phyloP scores from a whole-genome alignment of 106 monocot species.

The Vanilla planifolia region DNA sequence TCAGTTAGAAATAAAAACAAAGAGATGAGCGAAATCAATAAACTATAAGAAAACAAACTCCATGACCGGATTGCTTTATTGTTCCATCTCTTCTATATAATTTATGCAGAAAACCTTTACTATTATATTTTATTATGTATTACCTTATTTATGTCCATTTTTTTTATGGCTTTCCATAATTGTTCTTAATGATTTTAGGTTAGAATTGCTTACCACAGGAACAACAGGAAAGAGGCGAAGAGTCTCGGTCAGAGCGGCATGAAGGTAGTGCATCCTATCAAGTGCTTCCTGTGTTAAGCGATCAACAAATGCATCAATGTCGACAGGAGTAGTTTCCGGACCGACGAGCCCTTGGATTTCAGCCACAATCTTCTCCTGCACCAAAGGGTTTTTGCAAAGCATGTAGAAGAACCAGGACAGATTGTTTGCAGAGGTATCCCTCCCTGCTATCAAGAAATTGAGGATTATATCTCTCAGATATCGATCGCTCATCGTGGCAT shows the following conservation, averaged over 20 bases:
- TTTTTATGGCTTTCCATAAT: too few species aligned
- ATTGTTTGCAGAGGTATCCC: conserved; percentile 43
- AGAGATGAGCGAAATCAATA: too few species aligned
- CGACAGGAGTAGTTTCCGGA: not conserved
- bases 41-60: too few species aligned
- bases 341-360: conserved; percentile 17
- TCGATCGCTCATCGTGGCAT: conserved; percentile 18
- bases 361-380: conserved; percentile 32
- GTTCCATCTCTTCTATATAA: too few species aligned
- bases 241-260: conserved; percentile 48
- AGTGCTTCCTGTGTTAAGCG: conserved; percentile 26
- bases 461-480: conserved; percentile 59
- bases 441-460: conserved; percentile 57
- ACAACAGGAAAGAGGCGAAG: conserved; percentile 50
- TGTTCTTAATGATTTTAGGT: too few species aligned
- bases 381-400: conserved; percentile 43
- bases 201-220: conserved; percentile 52
- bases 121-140: too few species aligned
- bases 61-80: too few species aligned
- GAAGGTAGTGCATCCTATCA: conserved; percentile 52
- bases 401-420: conserved; percentile 58
- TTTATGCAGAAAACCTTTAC: too few species aligned
- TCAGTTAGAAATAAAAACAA: too few species aligned
- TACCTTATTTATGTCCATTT: too few species aligned
- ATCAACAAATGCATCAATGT: conserved; percentile 7